Evolutionary conservation across 306 rosid species (phyloP), one percentile per base, ranked within the genome.

Genomic region (Hippophae rhamnoides): DNA sequence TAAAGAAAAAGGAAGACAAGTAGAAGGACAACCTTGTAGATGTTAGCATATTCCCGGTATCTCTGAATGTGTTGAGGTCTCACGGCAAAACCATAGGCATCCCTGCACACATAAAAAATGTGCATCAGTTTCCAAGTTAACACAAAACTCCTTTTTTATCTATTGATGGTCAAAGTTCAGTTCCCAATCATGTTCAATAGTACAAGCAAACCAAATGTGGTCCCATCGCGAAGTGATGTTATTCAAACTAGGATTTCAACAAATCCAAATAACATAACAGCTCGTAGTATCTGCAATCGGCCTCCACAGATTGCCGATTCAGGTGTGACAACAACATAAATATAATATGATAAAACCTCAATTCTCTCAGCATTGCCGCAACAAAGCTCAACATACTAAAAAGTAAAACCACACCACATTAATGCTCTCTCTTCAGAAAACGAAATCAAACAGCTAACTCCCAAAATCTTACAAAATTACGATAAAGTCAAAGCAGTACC

Each of bases 31-130:
- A 93, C 99, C 99, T 93, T 93, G 83, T 93, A 93, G 64, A 93
- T 93, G 59, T 67, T 89, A 47, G 99, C 87, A 62, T 93, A 93
- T 81, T 89, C 99, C 43, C 97, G 85, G 72, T 89, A 93, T 72
- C 95, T 78, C 52, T 93, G 97, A 74, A 93, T 74, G 66, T 93
- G 97, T 72, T 93, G 99, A 78, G 99, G 99, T 63, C 99, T 80
- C 85, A 89, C 99, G 5, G 99, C 84, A 69, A 93, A 93, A 55
- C 99, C 99, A 81, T 93, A 93, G 7, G 95, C 93, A 65, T 93
- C 99, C 90, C 99, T 93, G 90, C 71, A 58, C n/a, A 75, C 57
- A 46, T 56, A 75, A 13, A 69, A 84, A 64, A 31, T 42, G 64
- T 45, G 44, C 47, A 43, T 72, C 55, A 71, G 73, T 72, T 63